Conservation (phyloP, 2,329 filamentous ascomycete genomes). For the Apiospora malaysiana region DNA sequence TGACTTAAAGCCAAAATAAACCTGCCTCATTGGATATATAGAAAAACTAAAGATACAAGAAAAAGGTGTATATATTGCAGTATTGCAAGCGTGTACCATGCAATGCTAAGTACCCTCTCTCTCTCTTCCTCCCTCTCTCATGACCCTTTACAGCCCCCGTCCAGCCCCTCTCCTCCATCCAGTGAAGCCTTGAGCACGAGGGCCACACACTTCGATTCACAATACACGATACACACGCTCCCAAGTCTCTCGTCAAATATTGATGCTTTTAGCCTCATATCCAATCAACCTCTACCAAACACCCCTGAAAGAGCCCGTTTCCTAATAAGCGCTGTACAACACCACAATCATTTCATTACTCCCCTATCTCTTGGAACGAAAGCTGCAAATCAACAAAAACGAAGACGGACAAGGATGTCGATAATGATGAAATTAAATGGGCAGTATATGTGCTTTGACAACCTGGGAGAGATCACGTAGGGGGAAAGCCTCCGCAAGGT, state of each 20-base stretch:
- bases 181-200: neutral
- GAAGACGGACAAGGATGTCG: neutral
- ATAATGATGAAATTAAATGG: conserved; percentile 4
- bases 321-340: neutral
- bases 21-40: neutral
- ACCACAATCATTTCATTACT: neutral
- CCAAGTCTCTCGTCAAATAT: neutral
- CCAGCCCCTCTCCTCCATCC: neutral
- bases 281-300: neutral
- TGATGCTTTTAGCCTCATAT: neutral
- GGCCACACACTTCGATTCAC: neutral
- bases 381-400: neutral
- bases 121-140: neutral
- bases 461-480: neutral
- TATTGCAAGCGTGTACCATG: neutral
- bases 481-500: neutral
- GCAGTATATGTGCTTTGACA: neutral
- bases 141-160: neutral
- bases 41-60: conserved; percentile 1
- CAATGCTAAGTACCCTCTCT: neutral
- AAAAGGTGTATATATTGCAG: conserved; percentile 2
- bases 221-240: neutral
- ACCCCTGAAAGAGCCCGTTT: neutral
- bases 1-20: neutral
- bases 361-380: neutral